phyloP scores from a whole-genome alignment of 306 rosid genomes.

The Cucurbita argyrosperma region DNA sequence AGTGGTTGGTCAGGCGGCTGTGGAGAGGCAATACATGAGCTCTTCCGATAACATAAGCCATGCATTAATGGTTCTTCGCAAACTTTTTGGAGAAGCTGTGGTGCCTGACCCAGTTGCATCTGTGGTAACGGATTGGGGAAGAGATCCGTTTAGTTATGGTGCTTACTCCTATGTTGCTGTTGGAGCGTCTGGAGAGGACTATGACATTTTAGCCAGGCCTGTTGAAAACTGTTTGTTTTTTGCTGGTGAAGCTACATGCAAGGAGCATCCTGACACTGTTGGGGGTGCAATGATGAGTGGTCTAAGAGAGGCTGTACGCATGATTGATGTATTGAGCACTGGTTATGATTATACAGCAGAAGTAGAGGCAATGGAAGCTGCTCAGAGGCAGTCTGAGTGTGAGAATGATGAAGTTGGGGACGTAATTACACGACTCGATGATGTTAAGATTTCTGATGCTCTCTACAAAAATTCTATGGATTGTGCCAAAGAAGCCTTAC shows the following conservation, averaged over 20 bases:
- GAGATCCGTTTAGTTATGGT: slow-evolving; percentile 93
- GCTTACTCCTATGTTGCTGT: slow-evolving; percentile 92
- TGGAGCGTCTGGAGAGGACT: slow-evolving; percentile 98
- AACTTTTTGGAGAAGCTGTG: slow-evolving; percentile 72
- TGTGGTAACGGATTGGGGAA: slow-evolving; percentile 98
- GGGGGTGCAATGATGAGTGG: slow-evolving; percentile 99
- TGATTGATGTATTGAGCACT: slow-evolving; percentile 57
- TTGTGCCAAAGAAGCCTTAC: slow-evolving; percentile 48
- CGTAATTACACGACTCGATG: slow-evolving; percentile 72
- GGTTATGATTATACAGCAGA: slow-evolving; percentile 90
- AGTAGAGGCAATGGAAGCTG: slow-evolving; percentile 78
- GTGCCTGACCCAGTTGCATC: slow-evolving; percentile 89
- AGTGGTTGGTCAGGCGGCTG: slow-evolving; percentile 94
- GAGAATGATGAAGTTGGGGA: slow-evolving; percentile 98
- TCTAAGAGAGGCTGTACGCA: slow-evolving; percentile 90
- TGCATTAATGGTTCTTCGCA: slow-evolving; percentile 83
- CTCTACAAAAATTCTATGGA: slow-evolving; percentile 55
- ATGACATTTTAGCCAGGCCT: slow-evolving; percentile 82
- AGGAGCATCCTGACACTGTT: slow-evolving; percentile 99
- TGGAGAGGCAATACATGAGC: slow-evolving; percentile 59
- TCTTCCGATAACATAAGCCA: slow-evolving; percentile 69
- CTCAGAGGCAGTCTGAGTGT: slow-evolving; percentile 59
- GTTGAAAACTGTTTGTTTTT: slow-evolving; percentile 87
- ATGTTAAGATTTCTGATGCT: slow-evolving; percentile 58
- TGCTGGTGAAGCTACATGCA: slow-evolving; percentile 99